Conservation (phyloP, 2,329 filamentous ascomycete species). For the Phialocephala subalpina region DNA sequence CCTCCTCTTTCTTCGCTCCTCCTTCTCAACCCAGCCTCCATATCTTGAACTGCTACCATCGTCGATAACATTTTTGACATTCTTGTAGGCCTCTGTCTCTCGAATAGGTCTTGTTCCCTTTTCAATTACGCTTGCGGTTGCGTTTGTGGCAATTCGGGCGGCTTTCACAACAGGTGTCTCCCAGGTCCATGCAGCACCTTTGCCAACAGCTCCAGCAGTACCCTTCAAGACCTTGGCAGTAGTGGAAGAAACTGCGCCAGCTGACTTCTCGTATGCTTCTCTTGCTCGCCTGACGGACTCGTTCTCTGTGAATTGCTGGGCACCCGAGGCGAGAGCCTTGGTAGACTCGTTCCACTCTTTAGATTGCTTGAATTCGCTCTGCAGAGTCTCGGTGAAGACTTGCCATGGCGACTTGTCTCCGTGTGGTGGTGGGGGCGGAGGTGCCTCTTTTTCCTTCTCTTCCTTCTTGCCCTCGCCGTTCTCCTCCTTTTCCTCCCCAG, state of each 20-base stretch:
- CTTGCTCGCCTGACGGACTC: constrained; percentile 87
- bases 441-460: constrained; percentile 65
- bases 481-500: constrained; percentile 45
- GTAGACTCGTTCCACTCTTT: constrained; percentile 99
- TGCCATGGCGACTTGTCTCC: constrained; percentile 99
- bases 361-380: constrained; percentile 91
- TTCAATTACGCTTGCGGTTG: constrained; percentile 86
- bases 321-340: constrained; percentile 88
- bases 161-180: constrained; percentile 94
- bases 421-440: constrained; percentile 90
- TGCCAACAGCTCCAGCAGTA: constrained; percentile 86
- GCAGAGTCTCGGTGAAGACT: constrained; percentile 97
- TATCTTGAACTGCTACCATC: constrained; percentile 96
- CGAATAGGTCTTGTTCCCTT: constrained; percentile 95
- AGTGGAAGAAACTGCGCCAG: constrained; percentile 80
- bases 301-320: constrained; percentile 92
- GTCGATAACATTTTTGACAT: constrained; percentile 94
- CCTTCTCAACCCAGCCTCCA: constrained; percentile 96
- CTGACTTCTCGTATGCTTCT: constrained; percentile 86
- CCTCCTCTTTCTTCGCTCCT: constrained; percentile 84
- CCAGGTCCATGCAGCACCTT: constrained; percentile 96
- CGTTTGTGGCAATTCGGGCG: constrained; percentile 83
- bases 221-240: constrained; percentile 83
- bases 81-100: constrained; percentile 93
- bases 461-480: constrained; percentile 50